phyloP scores from a whole-genome alignment of 768 basidiomycete genomes.

The Exsudoporus frostii region DNA sequence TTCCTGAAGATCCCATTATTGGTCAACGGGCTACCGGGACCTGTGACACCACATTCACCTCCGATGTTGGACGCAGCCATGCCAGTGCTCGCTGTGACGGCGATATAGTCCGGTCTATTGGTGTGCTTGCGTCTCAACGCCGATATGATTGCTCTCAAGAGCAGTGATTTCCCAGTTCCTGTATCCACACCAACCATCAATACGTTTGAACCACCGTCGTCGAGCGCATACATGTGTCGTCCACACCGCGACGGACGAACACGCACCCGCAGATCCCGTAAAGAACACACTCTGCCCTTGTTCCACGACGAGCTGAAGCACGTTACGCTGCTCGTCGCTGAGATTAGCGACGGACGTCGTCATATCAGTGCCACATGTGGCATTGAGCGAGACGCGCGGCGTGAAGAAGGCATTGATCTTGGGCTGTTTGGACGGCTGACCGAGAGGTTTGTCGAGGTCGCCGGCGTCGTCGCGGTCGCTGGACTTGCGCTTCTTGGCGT shows the following conservation, averaged over 20 bases:
- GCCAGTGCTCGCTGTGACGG: constrained; percentile 44
- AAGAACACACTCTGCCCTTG: constrained; percentile 62
- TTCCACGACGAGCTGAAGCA: constrained; percentile 51
- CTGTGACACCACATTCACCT: constrained; percentile 7
- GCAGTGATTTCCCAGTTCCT: constrained; percentile 67
- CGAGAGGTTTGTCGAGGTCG: neutral
- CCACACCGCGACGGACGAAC: neutral
- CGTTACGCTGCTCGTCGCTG: constrained; percentile 51
- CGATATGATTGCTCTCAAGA: constrained; percentile 55
- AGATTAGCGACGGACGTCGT: constrained; percentile 38
- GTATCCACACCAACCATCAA: neutral
- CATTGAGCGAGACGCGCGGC: constrained; percentile 26
- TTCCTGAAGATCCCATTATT: constrained; percentile 34
- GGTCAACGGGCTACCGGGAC: neutral
- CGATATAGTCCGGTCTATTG: constrained; percentile 33
- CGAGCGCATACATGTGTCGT: neutral
- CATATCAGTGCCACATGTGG: constrained; percentile 29
- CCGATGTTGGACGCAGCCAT: constrained; percentile 54
- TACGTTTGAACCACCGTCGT: neutral
- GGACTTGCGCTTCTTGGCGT: constrained; percentile 26
- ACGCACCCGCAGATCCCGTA: constrained; percentile 63
- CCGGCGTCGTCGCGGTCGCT: constrained; percentile 1
- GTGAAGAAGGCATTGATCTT: constrained; percentile 28
- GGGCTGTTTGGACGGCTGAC: constrained; percentile 16
- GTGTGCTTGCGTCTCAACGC: constrained; percentile 41